Evolutionary conservation across 2,329 filamentous ascomycete genomes (phyloP).

Genomic region (Diaporthe batatas): DNA sequence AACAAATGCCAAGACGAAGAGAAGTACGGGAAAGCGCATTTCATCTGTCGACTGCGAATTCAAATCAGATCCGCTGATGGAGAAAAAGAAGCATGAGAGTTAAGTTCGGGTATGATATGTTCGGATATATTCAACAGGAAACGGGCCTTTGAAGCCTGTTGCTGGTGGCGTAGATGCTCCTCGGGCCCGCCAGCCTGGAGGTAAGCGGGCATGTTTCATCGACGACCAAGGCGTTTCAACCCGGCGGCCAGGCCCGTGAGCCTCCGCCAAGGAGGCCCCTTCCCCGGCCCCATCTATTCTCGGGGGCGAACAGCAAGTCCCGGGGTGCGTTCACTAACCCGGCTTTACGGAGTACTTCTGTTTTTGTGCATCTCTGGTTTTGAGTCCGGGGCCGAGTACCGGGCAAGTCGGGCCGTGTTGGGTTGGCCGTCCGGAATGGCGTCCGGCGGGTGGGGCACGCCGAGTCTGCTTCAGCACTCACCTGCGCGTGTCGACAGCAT

Average conservation of each 20-base stretch:
- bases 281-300: background rate
- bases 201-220: conserved; percentile 32
- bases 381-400: background rate
- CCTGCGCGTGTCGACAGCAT: background rate
- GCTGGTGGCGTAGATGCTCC: background rate
- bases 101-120: too few relatives aligned
- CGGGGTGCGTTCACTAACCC: background rate
- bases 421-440: background rate
- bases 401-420: background rate
- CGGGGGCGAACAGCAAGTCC: background rate
- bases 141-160: background rate
- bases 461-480: background rate
- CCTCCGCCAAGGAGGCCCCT: conserved; percentile 17
- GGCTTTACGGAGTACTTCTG: background rate
- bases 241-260: conserved; percentile 2
- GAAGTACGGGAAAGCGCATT: conserved; percentile 2
- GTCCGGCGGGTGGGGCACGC: background rate
- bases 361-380: background rate
- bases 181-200: conserved; percentile 19
- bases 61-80: background rate
- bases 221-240: conserved; percentile 31
- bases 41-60: background rate
- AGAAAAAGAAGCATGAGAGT: background rate
- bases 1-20: conserved; percentile 1
- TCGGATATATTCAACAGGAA: too few relatives aligned